phyloP scores from a whole-genome alignment of 768 basidiomycete genomes.

The Boletus insuetus region DNA sequence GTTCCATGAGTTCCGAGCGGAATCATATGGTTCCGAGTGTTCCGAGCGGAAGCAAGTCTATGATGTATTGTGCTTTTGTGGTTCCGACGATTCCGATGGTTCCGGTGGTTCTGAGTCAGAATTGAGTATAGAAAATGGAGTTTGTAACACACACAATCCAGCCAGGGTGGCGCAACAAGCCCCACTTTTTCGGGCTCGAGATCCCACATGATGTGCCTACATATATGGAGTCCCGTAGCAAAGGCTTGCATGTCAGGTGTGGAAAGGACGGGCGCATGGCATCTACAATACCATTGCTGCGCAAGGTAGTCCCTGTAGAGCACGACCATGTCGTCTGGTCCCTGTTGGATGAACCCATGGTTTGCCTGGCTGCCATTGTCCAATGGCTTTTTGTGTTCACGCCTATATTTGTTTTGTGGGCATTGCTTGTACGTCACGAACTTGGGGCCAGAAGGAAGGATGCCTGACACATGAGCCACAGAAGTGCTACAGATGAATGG shows the following conservation, averaged over 20 bases:
- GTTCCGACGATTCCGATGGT: too few species aligned
- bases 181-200: constrained; percentile 24
- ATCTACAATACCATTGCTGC: constrained; percentile 36
- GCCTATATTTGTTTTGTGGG: constrained; percentile 31
- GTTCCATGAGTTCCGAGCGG: too few species aligned
- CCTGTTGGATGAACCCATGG: constrained; percentile 29
- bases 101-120: too few species aligned
- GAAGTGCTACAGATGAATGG: too few species aligned
- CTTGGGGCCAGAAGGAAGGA: too few species aligned
- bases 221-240: constrained; percentile 30
- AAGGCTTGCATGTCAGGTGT: neutral
- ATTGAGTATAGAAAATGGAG: too few species aligned
- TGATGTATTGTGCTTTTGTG: too few species aligned
- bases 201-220: constrained; percentile 26
- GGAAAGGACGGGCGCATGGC: neutral
- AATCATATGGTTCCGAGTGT: too few species aligned
- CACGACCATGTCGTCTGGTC: constrained; percentile 6
- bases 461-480: too few species aligned
- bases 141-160: constrained; percentile 20
- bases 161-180: constrained; percentile 38
- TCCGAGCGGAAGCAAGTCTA: too few species aligned
- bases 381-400: constrained; percentile 1
- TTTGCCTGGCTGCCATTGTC: constrained; percentile 49
- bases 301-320: constrained; percentile 44
- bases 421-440: constrained; percentile 39